These are phyloP conservation scores for Poronia punctata DNA, from an alignment of 495 filamentous ascomycete genomes.

Conservation along the genomic window DNA sequence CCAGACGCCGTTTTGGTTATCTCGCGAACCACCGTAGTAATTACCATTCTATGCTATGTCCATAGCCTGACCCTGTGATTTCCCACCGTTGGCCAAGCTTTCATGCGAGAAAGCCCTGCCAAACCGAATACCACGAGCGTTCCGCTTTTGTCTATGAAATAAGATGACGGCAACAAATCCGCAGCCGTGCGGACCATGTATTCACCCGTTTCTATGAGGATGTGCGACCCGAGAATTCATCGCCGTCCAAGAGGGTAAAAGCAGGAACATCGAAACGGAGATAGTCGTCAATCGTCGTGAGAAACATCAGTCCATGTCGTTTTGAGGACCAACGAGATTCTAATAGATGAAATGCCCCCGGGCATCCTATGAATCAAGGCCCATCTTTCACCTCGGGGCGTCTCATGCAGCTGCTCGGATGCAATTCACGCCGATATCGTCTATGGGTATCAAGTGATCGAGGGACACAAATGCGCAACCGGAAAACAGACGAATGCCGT, in stretches of 20 bases:
- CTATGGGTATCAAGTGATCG: conserved; percentile 51
- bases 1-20: conserved; percentile 26
- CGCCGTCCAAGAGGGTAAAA: conserved; percentile 29
- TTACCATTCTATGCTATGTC: conserved; percentile 37
- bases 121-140: conserved; percentile 45
- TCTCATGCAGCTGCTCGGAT: conserved; percentile 37
- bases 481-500: conserved; percentile 65
- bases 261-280: conserved; percentile 27
- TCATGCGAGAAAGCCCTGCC: conserved; percentile 22
- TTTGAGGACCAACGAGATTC: conserved; percentile 22
- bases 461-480: conserved; percentile 38
- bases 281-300: conserved; percentile 27
- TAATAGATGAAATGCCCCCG: conserved; percentile 28
- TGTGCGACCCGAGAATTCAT: conserved; percentile 23
- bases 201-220: conserved; percentile 28
- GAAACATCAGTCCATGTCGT: conserved; percentile 24
- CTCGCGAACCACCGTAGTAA: conserved; percentile 35
- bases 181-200: conserved; percentile 24
- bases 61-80: conserved; percentile 14
- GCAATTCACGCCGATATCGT: conserved; percentile 34
- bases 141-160: conserved; percentile 55
- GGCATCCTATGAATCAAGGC: conserved; percentile 35
- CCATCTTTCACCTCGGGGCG: conserved; percentile 31
- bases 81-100: conserved; percentile 21
- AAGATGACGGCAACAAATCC: conserved; percentile 28